Base-by-base conservation (phyloP, 2,329 filamentous ascomycete species). In the Aspergillus aculeatus region DNA sequence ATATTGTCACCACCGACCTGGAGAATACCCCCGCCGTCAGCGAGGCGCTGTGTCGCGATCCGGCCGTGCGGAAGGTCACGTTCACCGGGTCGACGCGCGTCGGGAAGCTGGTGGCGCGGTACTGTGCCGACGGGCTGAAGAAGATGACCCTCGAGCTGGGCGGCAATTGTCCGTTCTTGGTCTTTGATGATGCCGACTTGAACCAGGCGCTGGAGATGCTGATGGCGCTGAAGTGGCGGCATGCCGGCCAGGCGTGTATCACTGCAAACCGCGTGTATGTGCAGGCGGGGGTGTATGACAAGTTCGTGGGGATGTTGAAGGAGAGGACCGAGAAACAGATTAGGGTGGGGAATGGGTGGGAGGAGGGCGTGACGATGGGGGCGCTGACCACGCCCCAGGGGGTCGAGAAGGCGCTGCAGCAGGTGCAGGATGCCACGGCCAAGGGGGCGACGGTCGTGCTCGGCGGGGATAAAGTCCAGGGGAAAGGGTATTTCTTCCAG, bases 401-500 rank as follows among this genome's bases (percentile, higher is more conserved):
- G 53, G 72, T 87, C 0, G 81, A 83, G 31, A 86, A 86, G 71
- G 84, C 83, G 1, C 60, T 70, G 35, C 68, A 64, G n/a, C 86
- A 90, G 62, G 84, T 90, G 32, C 80, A 83, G 50, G 86, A 91
- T 71, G 89, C 89, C 3, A 80, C 81, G 56, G 81, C 81, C 57
- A 81, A 84, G 44, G 89, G 89, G 2, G 89, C 84, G 1, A 83
- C 82, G 49, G 73, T 89, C n/a, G 75, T 89, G 1, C 76, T 87
- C 21, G 89, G 89, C 12, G 87, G 85, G 1, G 70, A 71, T 6
- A 70, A 75, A 0, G 72, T 77, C 11, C 71, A 78, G 11, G 80
- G 78, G 1, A 82, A 82, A 59, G 84, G 84, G 61, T 90, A 88
- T 74, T 91, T 89, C 78, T 89, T 90, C 73, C 82, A 88, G 69